Evolutionary conservation across 768 basidiomycete species (phyloP).

Genomic region (Paxillus rubicundulus): DNA sequence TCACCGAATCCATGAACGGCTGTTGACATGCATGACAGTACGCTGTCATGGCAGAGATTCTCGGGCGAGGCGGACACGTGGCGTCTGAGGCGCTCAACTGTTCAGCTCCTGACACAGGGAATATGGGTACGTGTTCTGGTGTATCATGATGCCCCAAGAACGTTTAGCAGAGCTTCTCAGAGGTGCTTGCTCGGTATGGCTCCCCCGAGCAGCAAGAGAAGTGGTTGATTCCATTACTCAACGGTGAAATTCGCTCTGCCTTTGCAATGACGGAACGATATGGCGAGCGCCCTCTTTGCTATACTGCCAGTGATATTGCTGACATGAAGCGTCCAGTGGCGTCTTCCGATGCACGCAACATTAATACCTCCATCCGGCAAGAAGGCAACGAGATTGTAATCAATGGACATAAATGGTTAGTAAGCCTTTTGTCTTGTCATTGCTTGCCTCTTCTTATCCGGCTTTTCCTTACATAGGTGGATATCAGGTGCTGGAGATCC

Average conservation of each 20-base stretch:
- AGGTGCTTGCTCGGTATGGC: slow-evolving; percentile 97
- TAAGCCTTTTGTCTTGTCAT: background rate
- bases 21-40: slow-evolving; percentile 52
- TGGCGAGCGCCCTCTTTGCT: slow-evolving; percentile 43
- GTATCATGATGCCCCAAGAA: background rate
- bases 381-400: slow-evolving; percentile 89
- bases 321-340: slow-evolving; percentile 46
- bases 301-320: slow-evolving; percentile 7
- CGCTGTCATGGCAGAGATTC: slow-evolving; percentile 94
- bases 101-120: slow-evolving; percentile 95
- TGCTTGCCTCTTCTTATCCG: slow-evolving; percentile 8
- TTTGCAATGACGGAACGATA: slow-evolving; percentile 98
- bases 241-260: slow-evolving; percentile 90
- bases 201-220: slow-evolving; percentile 85
- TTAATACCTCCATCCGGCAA: slow-evolving; percentile 78
- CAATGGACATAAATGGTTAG: slow-evolving; percentile 94
- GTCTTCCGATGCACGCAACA: slow-evolving; percentile 96
- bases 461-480: slow-evolving; percentile 57
- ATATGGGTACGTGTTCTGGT: slow-evolving; percentile 73
- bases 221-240: slow-evolving; percentile 85
- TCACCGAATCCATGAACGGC: background rate
- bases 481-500: slow-evolving; percentile 97
- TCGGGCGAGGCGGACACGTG: slow-evolving; percentile 79
- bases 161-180: slow-evolving; percentile 39
- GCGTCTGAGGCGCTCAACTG: slow-evolving; percentile 91